Evolutionary conservation across 2,329 filamentous ascomycete genomes (phyloP).

Genomic region (Fusarium sarcochroum): DNA sequence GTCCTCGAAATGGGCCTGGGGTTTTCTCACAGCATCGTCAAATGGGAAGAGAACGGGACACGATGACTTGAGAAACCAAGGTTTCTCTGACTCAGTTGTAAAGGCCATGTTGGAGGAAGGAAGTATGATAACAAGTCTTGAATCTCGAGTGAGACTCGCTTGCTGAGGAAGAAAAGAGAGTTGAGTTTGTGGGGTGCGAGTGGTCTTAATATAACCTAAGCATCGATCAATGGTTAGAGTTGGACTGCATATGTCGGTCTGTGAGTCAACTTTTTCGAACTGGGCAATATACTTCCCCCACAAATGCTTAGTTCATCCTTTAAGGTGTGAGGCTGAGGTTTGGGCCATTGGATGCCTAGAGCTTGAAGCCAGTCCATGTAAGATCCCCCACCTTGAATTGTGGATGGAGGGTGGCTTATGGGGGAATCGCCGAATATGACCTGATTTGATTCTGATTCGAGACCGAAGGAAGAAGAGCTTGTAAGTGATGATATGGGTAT

Average conservation of each 20-base stretch:
- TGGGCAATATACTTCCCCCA: not conserved
- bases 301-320: not conserved
- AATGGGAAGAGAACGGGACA: constrained; percentile 57
- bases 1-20: constrained; percentile 52
- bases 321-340: constrained; percentile 29
- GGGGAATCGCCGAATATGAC: constrained; percentile 5
- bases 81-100: constrained; percentile 36
- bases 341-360: constrained; percentile 33
- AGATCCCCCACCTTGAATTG: constrained; percentile 11
- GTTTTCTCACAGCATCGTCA: constrained; percentile 53
- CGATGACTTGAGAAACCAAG: constrained; percentile 58
- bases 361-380: constrained; percentile 21
- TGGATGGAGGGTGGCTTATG: not conserved
- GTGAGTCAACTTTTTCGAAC: constrained; percentile 26
- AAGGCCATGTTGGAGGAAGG: constrained; percentile 41
- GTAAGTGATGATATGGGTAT: not conserved
- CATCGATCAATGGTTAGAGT: not conserved
- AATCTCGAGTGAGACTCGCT: not conserved
- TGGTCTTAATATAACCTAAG: constrained; percentile 23
- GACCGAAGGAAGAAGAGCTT: not conserved
- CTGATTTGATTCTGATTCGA: not conserved
- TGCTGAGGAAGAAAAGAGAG: not conserved
- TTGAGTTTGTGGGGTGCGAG: not conserved
- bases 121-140: not conserved
- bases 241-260: constrained; percentile 21